Percentiles rank a stretch among this genome's conserved stretches.
These are phyloP conservation scores for Endotrypanum monterogeii DNA, from an alignment of 208 protist species.

Conservation along the genomic window DNA sequence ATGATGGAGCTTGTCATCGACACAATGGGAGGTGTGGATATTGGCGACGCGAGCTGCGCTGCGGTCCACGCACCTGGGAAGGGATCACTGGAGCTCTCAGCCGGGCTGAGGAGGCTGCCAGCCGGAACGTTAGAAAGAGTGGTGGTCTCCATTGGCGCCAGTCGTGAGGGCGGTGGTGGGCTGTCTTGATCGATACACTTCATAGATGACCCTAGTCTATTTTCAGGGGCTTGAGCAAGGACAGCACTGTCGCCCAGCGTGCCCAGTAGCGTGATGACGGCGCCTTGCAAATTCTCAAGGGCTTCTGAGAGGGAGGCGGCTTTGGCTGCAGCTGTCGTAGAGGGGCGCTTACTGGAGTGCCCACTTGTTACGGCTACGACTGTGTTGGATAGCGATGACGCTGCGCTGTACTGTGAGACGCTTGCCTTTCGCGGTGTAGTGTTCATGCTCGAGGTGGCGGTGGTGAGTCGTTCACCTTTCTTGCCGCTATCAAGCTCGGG, in stretches of 20 bases:
- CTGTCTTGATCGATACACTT: neutral
- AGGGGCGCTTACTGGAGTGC: constrained; percentile 10
- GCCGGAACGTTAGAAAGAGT: neutral
- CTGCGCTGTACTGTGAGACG: constrained; percentile 14
- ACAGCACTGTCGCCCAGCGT: constrained; percentile 36
- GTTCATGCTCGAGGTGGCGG: constrained; percentile 16
- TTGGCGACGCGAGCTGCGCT: constrained; percentile 16
- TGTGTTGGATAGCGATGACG: constrained; percentile 22
- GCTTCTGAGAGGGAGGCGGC: constrained; percentile 39
- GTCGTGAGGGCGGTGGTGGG: neutral
- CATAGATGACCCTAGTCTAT: neutral
- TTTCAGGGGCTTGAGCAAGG: constrained; percentile 3
- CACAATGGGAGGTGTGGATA: constrained; percentile 6
- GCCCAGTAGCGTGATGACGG: constrained; percentile 45
- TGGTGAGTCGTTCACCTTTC: neutral
- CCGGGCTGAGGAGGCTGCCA: neutral
- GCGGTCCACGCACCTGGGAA: constrained; percentile 7
- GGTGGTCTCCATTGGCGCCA: neutral
- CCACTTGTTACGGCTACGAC: neutral
- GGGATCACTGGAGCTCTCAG: neutral
- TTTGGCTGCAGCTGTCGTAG: constrained; percentile 22
- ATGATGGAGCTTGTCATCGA: too few relatives aligned
- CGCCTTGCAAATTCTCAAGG: constrained; percentile 36
- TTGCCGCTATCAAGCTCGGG: constrained; percentile 14
- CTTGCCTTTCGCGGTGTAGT: constrained; percentile 26